These are phyloP conservation scores for Cubamyces sp. DNA, from an alignment of 768 basidiomycete species.

Conservation along the genomic window DNA sequence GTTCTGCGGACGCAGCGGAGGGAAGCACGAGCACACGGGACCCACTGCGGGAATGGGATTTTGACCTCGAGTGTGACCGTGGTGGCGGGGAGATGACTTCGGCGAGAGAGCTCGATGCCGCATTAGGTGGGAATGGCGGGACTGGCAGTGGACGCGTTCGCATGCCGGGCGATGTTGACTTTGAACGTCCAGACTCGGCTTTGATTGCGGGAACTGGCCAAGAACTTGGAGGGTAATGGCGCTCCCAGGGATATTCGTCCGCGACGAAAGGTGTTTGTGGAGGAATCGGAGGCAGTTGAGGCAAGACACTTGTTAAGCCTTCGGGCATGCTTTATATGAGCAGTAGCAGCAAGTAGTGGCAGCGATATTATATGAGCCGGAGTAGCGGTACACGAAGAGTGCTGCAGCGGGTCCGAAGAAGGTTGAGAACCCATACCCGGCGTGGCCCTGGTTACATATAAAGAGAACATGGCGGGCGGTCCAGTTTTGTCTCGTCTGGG, in stretches of 20 bases:
- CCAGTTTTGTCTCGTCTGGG: conserved; percentile 24
- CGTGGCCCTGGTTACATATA: conserved; percentile 12
- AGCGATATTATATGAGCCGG: background rate
- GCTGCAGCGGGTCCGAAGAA: conserved; percentile 3
- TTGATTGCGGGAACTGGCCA: background rate
- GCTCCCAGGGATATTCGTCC: conserved; percentile 11
- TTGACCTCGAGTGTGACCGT: background rate
- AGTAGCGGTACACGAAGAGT: background rate
- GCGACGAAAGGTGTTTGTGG: conserved; percentile 12
- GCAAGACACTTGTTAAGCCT: background rate
- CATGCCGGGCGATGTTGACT: conserved; percentile 14
- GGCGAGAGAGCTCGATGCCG: background rate
- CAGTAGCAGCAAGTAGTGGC: background rate
- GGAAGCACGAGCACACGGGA: conserved; percentile 14
- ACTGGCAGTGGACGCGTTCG: background rate
- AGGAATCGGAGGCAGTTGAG: conserved; percentile 10
- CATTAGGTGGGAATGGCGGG: conserved; percentile 1
- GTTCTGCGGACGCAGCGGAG: conserved; percentile 16
- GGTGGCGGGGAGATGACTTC: background rate
- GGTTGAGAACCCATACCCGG: conserved; percentile 13
- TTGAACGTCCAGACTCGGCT: background rate
- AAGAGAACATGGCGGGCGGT: conserved; percentile 4
- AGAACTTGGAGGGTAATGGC: conserved; percentile 12
- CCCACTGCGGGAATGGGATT: conserved; percentile 14
- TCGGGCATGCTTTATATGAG: background rate